A percentile compares a stretch with the other conserved stretches of the same genome.
Evolutionary conservation across 2,329 filamentous ascomycete genomes (phyloP).

Genomic region (Proliferodiscus dingleyae): DNA sequence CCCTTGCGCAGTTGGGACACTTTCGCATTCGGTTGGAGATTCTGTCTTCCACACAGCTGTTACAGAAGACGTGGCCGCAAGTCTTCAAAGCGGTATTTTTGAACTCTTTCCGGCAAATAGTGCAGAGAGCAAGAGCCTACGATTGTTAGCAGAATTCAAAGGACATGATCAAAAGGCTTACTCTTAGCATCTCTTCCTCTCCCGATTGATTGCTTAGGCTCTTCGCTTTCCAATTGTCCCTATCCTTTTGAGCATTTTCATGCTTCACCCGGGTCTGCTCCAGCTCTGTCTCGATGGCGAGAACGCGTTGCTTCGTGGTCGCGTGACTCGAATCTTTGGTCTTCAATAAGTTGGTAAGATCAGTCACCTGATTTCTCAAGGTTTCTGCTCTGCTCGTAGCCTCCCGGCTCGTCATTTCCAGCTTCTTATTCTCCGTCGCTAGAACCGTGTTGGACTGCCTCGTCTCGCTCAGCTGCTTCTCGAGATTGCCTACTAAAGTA

Average conservation of each 20-base stretch:
- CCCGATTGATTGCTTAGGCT: constrained; percentile 74
- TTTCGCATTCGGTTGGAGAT: constrained; percentile 88
- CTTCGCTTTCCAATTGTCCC: constrained; percentile 82
- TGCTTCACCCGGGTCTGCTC: constrained; percentile 75
- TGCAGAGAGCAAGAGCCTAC: constrained; percentile 76
- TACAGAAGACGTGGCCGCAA: constrained; percentile 93
- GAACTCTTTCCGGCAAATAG: constrained; percentile 87
- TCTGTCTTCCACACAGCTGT: constrained; percentile 82
- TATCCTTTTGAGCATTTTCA: constrained; percentile 73
- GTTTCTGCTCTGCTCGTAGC: constrained; percentile 65
- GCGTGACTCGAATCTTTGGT: constrained; percentile 63
- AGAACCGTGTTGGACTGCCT: constrained; percentile 72
- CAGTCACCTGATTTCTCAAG: constrained; percentile 68
- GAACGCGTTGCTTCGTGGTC: constrained; percentile 50
- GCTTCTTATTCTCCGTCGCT: constrained; percentile 65
- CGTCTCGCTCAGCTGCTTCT: constrained; percentile 83
- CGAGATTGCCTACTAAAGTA: constrained; percentile 72
- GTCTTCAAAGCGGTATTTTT: constrained; percentile 92
- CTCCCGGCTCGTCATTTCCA: constrained; percentile 69
- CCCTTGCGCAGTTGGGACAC: constrained; percentile 88
- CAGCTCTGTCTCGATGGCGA: constrained; percentile 66
- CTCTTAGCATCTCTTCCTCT: constrained; percentile 79
- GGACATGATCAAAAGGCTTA: constrained; percentile 45
- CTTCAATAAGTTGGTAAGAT: constrained; percentile 69
- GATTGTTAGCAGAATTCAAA: constrained; percentile 32